Base-by-base conservation (phyloP, 345 rosid genomes). In the Acer yangbiense region DNA sequence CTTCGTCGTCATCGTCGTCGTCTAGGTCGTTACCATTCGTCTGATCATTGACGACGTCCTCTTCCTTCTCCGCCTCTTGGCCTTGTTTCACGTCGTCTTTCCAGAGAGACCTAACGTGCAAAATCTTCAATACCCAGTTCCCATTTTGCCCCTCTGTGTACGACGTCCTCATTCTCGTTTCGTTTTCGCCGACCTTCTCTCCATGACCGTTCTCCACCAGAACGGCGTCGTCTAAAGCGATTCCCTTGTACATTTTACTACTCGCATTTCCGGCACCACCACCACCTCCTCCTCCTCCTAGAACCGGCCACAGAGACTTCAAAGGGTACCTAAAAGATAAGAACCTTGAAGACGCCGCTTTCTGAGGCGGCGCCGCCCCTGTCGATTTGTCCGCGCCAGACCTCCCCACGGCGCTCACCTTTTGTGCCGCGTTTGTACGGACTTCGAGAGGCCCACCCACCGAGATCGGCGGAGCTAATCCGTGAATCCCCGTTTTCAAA, bases 71-170 rank as follows among this genome's bases (percentile, higher is more conserved):
- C 48, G 14, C 78, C 13, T 12, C 87, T 21, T 48, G 83, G 11
- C 68, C 83, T 23, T 78, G 71, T 69, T 58, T 67, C 80, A 75
- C 54, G 76, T 82, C 79, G 76, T 83, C 87, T 71, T 82, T 87
- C 91, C 93, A 85, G 29, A 91, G 83, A 0, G 97, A 90, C 61
- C 86, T 84, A 25, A 92, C 92, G 25, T 88, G 94, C 87, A 96
- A 81, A 88, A 93, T 92, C 95, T 89, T 95, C 85, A 90, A 61
- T n/a, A 93, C 92, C 98, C 98, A 95, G 77, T 86, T 95, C 80
- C 80, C 92, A 21, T 86, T 84, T 50, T 80, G 75, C 54, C 81
- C 87, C 58, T 79, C 90, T 64, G 78, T 11, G 65, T 63, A 29
- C 46, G 77, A 44, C 27, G 76, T 20, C 69, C 58, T 52, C 76